Conservation (phyloP, 306 rosid genomes). For the Mimosa pudica region DNA sequence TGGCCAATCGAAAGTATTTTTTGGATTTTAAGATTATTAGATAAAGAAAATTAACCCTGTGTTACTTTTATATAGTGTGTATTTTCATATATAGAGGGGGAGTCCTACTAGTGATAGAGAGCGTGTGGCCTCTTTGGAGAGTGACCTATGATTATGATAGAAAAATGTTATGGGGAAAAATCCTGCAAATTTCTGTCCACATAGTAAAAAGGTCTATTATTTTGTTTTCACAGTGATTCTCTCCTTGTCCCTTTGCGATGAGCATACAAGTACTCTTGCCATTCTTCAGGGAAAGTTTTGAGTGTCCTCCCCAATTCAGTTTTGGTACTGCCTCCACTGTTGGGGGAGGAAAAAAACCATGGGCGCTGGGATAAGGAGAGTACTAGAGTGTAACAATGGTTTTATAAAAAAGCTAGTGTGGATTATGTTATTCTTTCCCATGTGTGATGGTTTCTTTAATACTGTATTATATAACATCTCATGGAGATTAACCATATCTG, state of each 20-base stretch:
- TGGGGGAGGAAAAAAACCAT: not conserved
- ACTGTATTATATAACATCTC: not conserved
- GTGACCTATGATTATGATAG: slow-evolving; percentile 31
- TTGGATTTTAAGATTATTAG: not conserved
- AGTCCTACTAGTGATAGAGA: not conserved
- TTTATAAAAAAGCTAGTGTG: not conserved
- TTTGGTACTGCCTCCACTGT: not conserved
- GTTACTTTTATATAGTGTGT: not conserved
- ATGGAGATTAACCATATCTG: not conserved
- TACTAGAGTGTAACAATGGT: not conserved
- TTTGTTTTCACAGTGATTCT: slow-evolving; percentile 12
- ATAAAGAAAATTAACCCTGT: not conserved
- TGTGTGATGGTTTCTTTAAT: not conserved
- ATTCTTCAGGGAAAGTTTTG: slow-evolving; percentile 22
- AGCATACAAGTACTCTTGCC: slow-evolving; percentile 19
- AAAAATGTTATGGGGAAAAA: slow-evolving; percentile 5
- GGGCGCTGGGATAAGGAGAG: not conserved
- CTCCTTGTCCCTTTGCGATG: slow-evolving; percentile 24
- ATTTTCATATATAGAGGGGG: not conserved
- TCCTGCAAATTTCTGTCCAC: slow-evolving; percentile 20
- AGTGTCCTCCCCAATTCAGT: not conserved
- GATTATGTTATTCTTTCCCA: not conserved
- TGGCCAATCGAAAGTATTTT: no score
- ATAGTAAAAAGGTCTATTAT: not conserved
- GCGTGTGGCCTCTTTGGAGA: slow-evolving; percentile 8